Conservation (phyloP, 139 green algal genomes). For the Micractinium sp. region DNA sequence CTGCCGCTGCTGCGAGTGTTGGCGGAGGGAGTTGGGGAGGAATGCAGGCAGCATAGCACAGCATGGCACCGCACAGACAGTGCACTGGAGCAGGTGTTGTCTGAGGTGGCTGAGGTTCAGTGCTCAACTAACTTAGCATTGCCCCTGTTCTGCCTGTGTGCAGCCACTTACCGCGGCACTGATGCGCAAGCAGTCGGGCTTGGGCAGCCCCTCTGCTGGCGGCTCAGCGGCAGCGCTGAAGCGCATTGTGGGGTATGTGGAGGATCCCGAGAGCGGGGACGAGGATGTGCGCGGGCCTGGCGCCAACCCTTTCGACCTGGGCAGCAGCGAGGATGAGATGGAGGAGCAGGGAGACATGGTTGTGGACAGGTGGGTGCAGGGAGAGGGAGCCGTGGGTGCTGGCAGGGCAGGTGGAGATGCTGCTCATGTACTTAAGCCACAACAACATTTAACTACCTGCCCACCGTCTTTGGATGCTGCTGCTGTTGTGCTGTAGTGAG, state of each 20-base stretch:
- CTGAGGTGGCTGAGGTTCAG: too few relatives aligned
- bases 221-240: neutral
- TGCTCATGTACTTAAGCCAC: too few relatives aligned
- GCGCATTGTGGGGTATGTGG: constrained; percentile 26
- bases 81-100: neutral
- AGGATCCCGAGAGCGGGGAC: constrained; percentile 19
- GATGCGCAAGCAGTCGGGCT: neutral
- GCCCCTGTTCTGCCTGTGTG: neutral
- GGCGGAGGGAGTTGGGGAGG: too few relatives aligned
- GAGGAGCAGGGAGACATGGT: neutral
- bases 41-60: too few relatives aligned
- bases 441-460: too few relatives aligned
- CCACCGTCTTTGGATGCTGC: too few relatives aligned
- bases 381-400: neutral
- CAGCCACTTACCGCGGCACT: neutral
- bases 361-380: constrained; percentile 22
- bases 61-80: neutral
- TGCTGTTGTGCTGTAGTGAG: neutral
- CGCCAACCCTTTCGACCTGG: constrained; percentile 23
- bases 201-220: neutral
- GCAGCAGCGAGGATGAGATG: neutral
- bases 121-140: too few relatives aligned
- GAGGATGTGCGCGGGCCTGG: neutral
- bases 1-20: too few relatives aligned
- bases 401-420: too few relatives aligned